Base-by-base conservation (phyloP, 2,329 filamentous ascomycete species). In the Byssothecium circinans region DNA sequence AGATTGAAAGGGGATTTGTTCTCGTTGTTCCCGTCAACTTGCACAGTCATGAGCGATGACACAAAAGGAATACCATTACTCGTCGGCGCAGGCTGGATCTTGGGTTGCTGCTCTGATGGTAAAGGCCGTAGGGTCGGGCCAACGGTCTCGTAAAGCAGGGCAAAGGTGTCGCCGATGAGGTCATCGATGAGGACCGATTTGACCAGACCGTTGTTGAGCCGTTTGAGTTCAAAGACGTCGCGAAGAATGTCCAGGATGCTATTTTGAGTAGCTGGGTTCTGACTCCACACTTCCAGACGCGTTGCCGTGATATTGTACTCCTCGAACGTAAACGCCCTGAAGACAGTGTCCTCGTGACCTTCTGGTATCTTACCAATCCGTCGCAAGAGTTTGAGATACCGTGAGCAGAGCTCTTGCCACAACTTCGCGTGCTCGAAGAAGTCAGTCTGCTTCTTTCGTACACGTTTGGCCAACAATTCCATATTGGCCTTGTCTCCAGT, bases 101-200 rank as follows among this genome's bases (percentile, higher is more conserved):
- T 50, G 32, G 54, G 61, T 30, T 54, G 63, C 36, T 54, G 59
- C 50, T 80, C 57, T 70, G 80, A 55, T 75, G 18, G 80, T 73
- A 68, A 48, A 7, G 64, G 65, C 37, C 78, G 72, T n/a, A 90
- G 72, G 3, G 76, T 77, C 34, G 81, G 81, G 2, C 83, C 83
- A 40, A 91, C 74, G 23, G 86, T 81, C 15, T 80, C 78, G 65
- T 89, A 94, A 14, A 95, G 76, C 40, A 84, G 80, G 1, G 89
- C 87, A 69, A 96, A 99, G 40, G 88, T 85, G 70, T 99, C 94
- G 18, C 86, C 88, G 56, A 96, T 88, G n/a, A 97, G 80, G 63
- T 99, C 94, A 61, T 99, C 94, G 36, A 97, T 92, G 8, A 86
- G 79, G 0, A 84, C 82, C 0, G 87, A 82, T 70, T 96, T 96